Evolutionary conservation across 495 filamentous ascomycete species (phyloP), one percentile per base, ranked within the genome.

Genomic region (Usnea hakonensis): DNA sequence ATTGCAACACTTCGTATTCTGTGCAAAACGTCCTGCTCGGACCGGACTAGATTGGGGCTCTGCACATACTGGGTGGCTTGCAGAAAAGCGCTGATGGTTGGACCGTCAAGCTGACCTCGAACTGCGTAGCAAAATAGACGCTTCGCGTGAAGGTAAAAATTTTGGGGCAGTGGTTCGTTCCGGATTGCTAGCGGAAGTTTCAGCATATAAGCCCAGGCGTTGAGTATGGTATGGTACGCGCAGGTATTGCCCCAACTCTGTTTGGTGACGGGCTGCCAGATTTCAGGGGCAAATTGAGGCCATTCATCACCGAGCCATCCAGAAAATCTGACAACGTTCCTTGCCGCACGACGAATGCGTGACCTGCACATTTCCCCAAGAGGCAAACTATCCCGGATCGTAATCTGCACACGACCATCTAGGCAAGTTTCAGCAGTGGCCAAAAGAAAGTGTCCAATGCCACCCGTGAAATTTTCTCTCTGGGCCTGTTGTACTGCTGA

Each of bases 201-300:
- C 9, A 68, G 66, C 60, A 68, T 63, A 17, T 59, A 40, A 8
- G 55, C 60, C 66, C 66, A 68, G 2, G 66, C 66, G 30, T 66
- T 65, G 23, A 68, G 37, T 19, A 68, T 46, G 19, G 57, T 57
- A 33, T 68, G 58, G 7, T 63, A 23, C 7, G 64, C 64, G 33
- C 64, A 68, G 19, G 44, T 58, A 26, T 62, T 43, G n/a, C 16
- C 10, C 17, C 8, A 28, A 30, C 30, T 5, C 9, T 10, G 14
- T 6, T 28, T 64, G 36, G 2, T 30, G 7, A 16, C 33, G 5
- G 26, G 11, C n/a, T n/a, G n/a, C n/a, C n/a, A n/a, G n/a, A n/a
- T n/a, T n/a, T n/a, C 23, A 21, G 13, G 16, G 7, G 30, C 33
- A 21, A 48, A 59, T 7, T 5, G 23, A n/a, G 52, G 61, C 61